phyloP scores from a whole-genome alignment of 1,284 basidiomycete genomes.

The Filobasidium uniguttulatum region DNA sequence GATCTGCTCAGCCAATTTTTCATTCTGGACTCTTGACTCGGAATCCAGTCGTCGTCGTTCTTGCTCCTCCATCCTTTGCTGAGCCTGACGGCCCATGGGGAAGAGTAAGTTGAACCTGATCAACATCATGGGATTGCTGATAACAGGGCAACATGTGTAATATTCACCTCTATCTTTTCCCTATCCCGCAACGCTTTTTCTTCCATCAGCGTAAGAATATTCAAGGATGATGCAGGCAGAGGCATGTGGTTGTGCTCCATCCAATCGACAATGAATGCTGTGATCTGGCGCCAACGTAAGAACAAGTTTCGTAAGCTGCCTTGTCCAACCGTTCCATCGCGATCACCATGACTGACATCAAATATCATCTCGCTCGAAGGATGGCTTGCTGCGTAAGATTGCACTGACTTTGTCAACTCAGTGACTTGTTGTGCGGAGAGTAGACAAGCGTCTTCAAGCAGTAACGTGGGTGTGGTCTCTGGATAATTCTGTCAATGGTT shows the following conservation, averaged over 20 bases:
- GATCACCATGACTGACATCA: conserved; percentile 23
- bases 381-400: conserved; percentile 26
- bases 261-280: conserved; percentile 26
- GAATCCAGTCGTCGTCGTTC: background rate
- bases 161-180: conserved; percentile 30
- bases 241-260: conserved; percentile 31
- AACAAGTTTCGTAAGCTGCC: background rate
- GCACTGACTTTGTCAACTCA: conserved; percentile 24
- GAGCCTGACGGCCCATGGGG: too few species aligned
- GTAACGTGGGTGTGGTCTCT: conserved; percentile 24
- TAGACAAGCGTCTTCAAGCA: conserved; percentile 24
- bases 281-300: conserved; percentile 22
- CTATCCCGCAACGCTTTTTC: conserved; percentile 35
- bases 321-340: too few species aligned
- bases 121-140: background rate
- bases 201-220: conserved; percentile 31
- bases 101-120: background rate
- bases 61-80: conserved; percentile 5
- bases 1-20: conserved; percentile 15
- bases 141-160: background rate
- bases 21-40: conserved; percentile 13
- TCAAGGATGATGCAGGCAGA: conserved; percentile 24
- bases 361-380: conserved; percentile 32
- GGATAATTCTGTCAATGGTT: conserved; percentile 30
- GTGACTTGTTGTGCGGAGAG: conserved; percentile 27